Percentiles rank a stretch among this genome's conserved stretches.
phyloP scores from a whole-genome alignment of 768 basidiomycete genomes.

The Pleurotus pulmonarius region DNA sequence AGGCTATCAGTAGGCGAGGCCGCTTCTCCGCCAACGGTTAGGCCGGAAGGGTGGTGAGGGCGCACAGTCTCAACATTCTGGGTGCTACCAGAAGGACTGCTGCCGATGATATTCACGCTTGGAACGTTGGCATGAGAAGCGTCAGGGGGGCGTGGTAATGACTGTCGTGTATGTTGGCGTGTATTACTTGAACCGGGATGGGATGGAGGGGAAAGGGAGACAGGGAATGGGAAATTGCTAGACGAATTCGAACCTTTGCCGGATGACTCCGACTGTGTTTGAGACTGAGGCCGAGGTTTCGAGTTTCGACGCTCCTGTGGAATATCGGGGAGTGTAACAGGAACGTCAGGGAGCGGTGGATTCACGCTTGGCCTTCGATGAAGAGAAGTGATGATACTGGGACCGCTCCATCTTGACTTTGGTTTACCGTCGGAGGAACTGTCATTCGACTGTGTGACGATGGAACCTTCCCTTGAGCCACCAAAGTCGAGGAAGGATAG shows the following conservation, averaged over 20 bases:
- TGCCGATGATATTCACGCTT: constrained; percentile 3
- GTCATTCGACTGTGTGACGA: constrained; percentile 19
- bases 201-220: constrained; percentile 41
- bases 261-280: constrained; percentile 13
- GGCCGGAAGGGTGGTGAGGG: constrained; percentile 28
- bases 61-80: constrained; percentile 18
- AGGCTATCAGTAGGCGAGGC: constrained; percentile 56
- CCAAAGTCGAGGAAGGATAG: constrained; percentile 36
- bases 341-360: not conserved
- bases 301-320: not conserved
- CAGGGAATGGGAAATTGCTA: constrained; percentile 39
- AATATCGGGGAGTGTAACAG: not conserved
- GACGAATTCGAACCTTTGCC: constrained; percentile 17
- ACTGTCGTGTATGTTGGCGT: constrained; percentile 12
- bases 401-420: constrained; percentile 39
- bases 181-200: constrained; percentile 18
- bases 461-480: constrained; percentile 26
- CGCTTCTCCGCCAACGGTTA: constrained; percentile 19
- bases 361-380: constrained; percentile 15
- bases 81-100: constrained; percentile 7
- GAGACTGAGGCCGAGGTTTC: constrained; percentile 7
- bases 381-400: constrained; percentile 21
- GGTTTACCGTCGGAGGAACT: constrained; percentile 16
- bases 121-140: not conserved
- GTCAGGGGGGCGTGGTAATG: constrained; percentile 10